These are phyloP conservation scores for Sodiomyces alkalinus DNA, from an alignment of 2,329 filamentous ascomycete genomes.

Conservation along the genomic window DNA sequence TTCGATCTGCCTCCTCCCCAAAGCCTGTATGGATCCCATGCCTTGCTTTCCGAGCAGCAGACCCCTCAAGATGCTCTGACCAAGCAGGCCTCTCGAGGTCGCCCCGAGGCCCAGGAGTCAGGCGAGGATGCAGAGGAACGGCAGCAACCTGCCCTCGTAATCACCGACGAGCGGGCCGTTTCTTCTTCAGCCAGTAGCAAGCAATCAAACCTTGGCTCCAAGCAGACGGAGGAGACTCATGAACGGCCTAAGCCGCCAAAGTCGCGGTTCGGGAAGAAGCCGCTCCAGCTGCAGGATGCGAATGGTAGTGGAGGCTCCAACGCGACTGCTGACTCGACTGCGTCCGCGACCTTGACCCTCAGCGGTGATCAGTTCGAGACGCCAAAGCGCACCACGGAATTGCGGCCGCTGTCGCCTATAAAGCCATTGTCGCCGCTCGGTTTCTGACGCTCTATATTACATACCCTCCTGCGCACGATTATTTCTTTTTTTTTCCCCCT, in stretches of 20 bases:
- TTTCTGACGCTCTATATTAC: slow-evolving; percentile 21
- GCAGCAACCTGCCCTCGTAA: too few species aligned
- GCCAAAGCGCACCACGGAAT: slow-evolving; percentile 22
- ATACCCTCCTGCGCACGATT: slow-evolving; percentile 7
- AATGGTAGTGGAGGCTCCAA: slow-evolving; percentile 28
- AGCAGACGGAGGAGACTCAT: too few species aligned
- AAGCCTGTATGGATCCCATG: slow-evolving; percentile 23
- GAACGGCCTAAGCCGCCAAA: too few species aligned
- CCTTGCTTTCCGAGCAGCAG: slow-evolving; percentile 7
- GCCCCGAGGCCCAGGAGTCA: too few species aligned
- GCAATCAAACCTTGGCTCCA: slow-evolving; percentile 19
- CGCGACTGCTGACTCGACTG: slow-evolving; percentile 17
- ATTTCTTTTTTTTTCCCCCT: slow-evolving; percentile 6
- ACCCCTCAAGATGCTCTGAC: slow-evolving; percentile 11
- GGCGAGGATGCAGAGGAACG: slow-evolving; percentile 7
- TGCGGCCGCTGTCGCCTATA: slow-evolving; percentile 48
- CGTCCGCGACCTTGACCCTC: slow-evolving; percentile 30
- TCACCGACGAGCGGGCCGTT: slow-evolving; percentile 11
- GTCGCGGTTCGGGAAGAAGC: slow-evolving; percentile 28
- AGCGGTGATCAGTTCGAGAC: slow-evolving; percentile 24
- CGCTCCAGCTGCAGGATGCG: slow-evolving; percentile 21
- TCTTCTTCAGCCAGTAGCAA: slow-evolving; percentile 55
- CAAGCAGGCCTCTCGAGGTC: too few species aligned
- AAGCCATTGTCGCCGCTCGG: slow-evolving; percentile 49
- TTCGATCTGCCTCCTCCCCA: slow-evolving; percentile 43